These are phyloP conservation scores for Pseudozyma flocculosa DNA, from an alignment of 1,284 basidiomycete genomes.

Conservation along the genomic window DNA sequence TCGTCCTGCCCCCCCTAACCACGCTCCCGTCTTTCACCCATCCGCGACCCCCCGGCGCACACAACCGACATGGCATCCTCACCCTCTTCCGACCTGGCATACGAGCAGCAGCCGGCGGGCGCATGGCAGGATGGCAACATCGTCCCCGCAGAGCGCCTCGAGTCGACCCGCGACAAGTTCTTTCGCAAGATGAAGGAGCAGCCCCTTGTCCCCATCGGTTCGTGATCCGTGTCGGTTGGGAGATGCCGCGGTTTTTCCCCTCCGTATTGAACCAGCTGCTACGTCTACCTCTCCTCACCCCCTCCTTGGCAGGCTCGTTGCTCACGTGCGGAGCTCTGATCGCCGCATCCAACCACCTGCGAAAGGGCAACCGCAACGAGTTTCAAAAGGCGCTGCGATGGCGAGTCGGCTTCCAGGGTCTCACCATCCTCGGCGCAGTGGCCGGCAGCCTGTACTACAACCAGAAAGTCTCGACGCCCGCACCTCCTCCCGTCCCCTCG, in stretches of 20 bases:
- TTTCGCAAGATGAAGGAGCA: conserved; percentile 52
- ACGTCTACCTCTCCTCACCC: not conserved
- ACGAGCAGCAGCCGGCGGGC: not conserved
- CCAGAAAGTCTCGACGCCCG: conserved; percentile 6
- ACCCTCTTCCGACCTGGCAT: no score
- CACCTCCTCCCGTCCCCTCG: not conserved
- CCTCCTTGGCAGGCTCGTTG: conserved; percentile 38
- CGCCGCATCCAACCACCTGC: conserved; percentile 48
- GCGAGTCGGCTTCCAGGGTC: conserved; percentile 54
- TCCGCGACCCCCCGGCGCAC: no score
- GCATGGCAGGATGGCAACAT: not conserved
- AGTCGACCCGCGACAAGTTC: conserved; percentile 45
- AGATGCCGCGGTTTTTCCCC: no score
- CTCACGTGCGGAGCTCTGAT: conserved; percentile 51
- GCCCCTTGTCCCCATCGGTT: conserved; percentile 56
- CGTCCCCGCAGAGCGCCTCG: conserved; percentile 8
- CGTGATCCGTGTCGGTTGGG: conserved; percentile 5
- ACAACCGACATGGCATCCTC: no score
- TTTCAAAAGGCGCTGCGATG: conserved; percentile 55
- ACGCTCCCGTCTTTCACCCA: no score
- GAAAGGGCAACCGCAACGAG: conserved; percentile 47
- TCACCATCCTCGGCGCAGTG: conserved; percentile 52
- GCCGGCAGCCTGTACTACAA: conserved; percentile 49
- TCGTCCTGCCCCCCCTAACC: no score
- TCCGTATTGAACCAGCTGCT: not conserved